phyloP scores from a whole-genome alignment of 129 eudicot genomes.

The Flaveria bidentis region DNA sequence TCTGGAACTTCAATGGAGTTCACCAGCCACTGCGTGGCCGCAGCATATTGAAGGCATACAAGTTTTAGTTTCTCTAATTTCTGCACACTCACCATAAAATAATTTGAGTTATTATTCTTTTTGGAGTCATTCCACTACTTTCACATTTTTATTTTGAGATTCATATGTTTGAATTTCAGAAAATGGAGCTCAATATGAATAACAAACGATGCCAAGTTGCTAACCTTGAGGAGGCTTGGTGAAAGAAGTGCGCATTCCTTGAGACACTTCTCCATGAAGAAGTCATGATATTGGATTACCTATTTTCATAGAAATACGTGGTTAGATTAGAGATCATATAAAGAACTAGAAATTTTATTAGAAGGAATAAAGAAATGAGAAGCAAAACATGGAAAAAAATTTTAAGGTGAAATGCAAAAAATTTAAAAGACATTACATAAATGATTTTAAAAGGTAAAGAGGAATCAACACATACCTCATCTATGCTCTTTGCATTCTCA shows the following conservation, averaged over 20 bases:
- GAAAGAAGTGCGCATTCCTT: slow-evolving; percentile 95
- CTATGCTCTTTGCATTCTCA: slow-evolving; percentile 95
- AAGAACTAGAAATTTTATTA: neutral
- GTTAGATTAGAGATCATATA: neutral
- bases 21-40: slow-evolving; percentile 86
- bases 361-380: neutral
- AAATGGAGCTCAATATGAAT: slow-evolving; percentile 7
- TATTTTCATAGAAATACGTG: slow-evolving; percentile 31
- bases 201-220: slow-evolving; percentile 23
- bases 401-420: neutral
- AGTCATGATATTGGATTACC: slow-evolving; percentile 94
- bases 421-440: neutral
- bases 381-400: neutral
- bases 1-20: slow-evolving; percentile 59
- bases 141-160: neutral
- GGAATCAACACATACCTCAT: slow-evolving; percentile 58
- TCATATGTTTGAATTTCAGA: slow-evolving; percentile 3
- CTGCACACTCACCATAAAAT: slow-evolving; percentile 44
- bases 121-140: neutral
- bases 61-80: slow-evolving; percentile 86
- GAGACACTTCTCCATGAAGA: slow-evolving; percentile 91
- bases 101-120: neutral
- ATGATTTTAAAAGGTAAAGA: slow-evolving; percentile 16
- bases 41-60: slow-evolving; percentile 91
- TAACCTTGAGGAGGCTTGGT: slow-evolving; percentile 90